A percentile compares a stretch with the other conserved stretches of the same genome.
These are phyloP conservation scores for Xerocomellus dryophilus DNA, from an alignment of 768 basidiomycete genomes.

Conservation along the genomic window DNA sequence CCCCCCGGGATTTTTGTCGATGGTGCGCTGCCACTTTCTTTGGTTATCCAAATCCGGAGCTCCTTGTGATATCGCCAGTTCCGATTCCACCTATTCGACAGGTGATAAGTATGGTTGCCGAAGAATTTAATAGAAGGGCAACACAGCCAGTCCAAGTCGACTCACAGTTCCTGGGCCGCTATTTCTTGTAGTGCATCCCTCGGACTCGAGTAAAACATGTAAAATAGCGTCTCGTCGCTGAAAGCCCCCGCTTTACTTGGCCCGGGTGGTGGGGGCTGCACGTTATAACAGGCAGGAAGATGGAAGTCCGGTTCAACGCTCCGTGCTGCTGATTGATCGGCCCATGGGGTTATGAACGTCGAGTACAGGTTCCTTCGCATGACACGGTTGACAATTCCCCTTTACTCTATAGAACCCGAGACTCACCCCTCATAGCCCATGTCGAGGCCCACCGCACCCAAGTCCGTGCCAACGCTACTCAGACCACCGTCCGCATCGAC, in stretches of 20 bases:
- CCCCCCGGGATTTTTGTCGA: slow-evolving; percentile 76
- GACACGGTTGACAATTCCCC: slow-evolving; percentile 20
- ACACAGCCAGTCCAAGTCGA: slow-evolving; percentile 24
- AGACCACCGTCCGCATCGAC: slow-evolving; percentile 76
- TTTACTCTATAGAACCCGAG: slow-evolving; percentile 20
- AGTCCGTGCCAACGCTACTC: slow-evolving; percentile 84
- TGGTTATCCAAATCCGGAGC: slow-evolving; percentile 77
- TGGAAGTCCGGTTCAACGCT: slow-evolving; percentile 90
- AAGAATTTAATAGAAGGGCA: neutral
- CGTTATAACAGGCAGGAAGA: slow-evolving; percentile 89
- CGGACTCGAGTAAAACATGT: slow-evolving; percentile 96
- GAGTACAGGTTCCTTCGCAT: slow-evolving; percentile 70
- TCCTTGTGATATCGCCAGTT: slow-evolving; percentile 98
- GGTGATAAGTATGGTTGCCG: slow-evolving; percentile 3
- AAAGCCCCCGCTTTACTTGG: slow-evolving; percentile 79
- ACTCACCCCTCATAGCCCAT: slow-evolving; percentile 80
- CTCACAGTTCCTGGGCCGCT: slow-evolving; percentile 92
- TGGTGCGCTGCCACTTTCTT: slow-evolving; percentile 75
- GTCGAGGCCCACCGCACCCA: slow-evolving; percentile 90
- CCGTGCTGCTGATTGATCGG: slow-evolving; percentile 82
- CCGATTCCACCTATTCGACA: slow-evolving; percentile 68
- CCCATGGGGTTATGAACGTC: slow-evolving; percentile 95
- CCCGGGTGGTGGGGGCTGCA: slow-evolving; percentile 82
- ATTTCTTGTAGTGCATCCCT: slow-evolving; percentile 91
- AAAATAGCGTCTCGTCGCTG: slow-evolving; percentile 95